A percentile compares a stretch with the other conserved stretches of the same genome.
These are phyloP conservation scores for Aspergillus taichungensis DNA, from an alignment of 495 filamentous ascomycete genomes.

Conservation along the genomic window DNA sequence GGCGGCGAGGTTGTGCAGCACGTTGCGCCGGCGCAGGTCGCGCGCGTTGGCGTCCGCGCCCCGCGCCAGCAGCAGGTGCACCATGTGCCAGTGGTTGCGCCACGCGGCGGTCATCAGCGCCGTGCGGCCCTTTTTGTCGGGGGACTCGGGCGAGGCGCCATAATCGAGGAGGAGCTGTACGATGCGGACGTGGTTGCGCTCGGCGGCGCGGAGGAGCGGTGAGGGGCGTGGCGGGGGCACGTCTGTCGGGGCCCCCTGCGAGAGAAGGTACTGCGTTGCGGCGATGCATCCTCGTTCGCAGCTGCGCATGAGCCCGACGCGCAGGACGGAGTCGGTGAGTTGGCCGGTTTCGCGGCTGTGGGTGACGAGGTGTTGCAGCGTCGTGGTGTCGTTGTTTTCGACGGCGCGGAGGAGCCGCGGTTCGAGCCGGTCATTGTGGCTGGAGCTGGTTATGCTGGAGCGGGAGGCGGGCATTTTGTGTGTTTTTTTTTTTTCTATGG, in stretches of 20 bases:
- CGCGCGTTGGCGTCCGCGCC: slow-evolving; percentile 42
- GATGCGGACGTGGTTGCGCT: slow-evolving; percentile 40
- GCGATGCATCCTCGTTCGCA: slow-evolving; percentile 37
- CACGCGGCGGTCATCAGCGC: slow-evolving; percentile 53
- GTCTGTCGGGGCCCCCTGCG: slow-evolving; percentile 36
- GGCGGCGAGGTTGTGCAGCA: slow-evolving; percentile 47
- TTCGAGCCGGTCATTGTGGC: slow-evolving; percentile 41
- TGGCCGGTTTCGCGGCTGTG: slow-evolving; percentile 33
- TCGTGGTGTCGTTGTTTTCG: slow-evolving; percentile 32
- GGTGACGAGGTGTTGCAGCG: slow-evolving; percentile 29
- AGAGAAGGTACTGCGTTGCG: slow-evolving; percentile 39
- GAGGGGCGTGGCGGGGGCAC: slow-evolving; percentile 17
- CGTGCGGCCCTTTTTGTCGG: slow-evolving; percentile 43
- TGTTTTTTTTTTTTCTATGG: too few relatives aligned
- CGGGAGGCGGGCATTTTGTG: slow-evolving; percentile 29
- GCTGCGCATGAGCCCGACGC: slow-evolving; percentile 41
- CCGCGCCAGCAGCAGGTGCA: slow-evolving; percentile 39
- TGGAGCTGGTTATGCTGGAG: slow-evolving; percentile 33
- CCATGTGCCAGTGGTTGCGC: slow-evolving; percentile 43
- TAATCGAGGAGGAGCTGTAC: slow-evolving; percentile 37
- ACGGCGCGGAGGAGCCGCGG: slow-evolving; percentile 45
- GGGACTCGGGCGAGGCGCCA: slow-evolving; percentile 30
- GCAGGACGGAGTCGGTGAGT: slow-evolving; percentile 41
- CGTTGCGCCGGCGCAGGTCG: slow-evolving; percentile 31
- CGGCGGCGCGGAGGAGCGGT: slow-evolving; percentile 43